Evolutionary conservation across 306 rosid species (phyloP), one percentile per base, ranked within the genome.

Genomic region (Begonia peltatifolia): DNA sequence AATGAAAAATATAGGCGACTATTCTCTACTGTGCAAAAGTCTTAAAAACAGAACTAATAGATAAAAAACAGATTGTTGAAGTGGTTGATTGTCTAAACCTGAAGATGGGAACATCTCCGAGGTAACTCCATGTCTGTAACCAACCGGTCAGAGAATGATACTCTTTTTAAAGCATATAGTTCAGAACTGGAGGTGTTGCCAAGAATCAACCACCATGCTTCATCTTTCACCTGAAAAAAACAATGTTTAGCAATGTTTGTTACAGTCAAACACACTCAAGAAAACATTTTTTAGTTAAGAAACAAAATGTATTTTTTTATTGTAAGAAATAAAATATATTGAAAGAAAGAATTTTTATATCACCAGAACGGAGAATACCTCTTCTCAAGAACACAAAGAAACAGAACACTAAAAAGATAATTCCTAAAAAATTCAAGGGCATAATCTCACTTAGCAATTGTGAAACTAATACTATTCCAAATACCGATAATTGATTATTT

Each of bases 121-220:
- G 95, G 97, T 59, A 85, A 71, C 64, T 82, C 79, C 97, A 90
- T 85, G 50, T 74, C 66, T 50, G 97, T 85, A 63, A 70, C 74
- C 59, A 83, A 73, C 50, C 73, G 84, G 73, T 76, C 87, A 18
- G 87, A 51, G 71, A 85, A 78, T 50, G 95, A 82, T 50, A 90
- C 84, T 66, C 95, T 78, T 63, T 76, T 85, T 67, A 90, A 52
- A 51, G 85, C 95, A 72, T 78, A 69, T 55, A 90, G 65, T 68
- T 85, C 97, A 41, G 74, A 76, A 0, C 84, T 80, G 22, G 80
- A 51, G 59, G 83, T 74, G 74, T 85, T 85, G 22, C 95, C 94
- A 48, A 90, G 94, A 68, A 90, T 64, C 70, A 90, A 72, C 97
- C 95, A 90, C 97, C 97, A 90, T 63, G 85, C 94, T 64, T 90